Evolutionary conservation across 495 filamentous ascomycete genomes (phyloP), one percentile per base, ranked within the genome.

Genomic region (Penicillium turbatum): DNA sequence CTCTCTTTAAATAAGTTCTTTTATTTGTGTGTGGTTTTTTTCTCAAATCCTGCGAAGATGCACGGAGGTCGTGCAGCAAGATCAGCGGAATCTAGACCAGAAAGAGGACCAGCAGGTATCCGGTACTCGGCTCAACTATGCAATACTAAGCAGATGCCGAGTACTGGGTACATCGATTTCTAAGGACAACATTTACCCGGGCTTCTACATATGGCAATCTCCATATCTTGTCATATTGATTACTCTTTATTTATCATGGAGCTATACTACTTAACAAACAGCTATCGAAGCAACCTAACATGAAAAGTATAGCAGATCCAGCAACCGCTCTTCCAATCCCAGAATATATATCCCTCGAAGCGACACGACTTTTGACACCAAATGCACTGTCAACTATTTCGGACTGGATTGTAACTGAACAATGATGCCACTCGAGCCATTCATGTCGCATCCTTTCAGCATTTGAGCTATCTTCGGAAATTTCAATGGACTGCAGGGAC

Each of bases 11-110:
- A 13, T 26, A 27, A 35, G 10, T 4, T 26, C 51, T 42, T 46
- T 31, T 50, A 5, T 55, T 57, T 34, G 4, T 50, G 21, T 55
- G 43, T 44, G 16, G 43, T 16, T 35, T 31, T 39, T 49, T 48
- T n/a, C 21, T 34, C 41, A 15, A 38, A 32, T 5, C 30, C 19
- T 46, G 55, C 52, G 48, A 37, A 55, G 55, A 29, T 35, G 55
- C 50, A 56, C 44, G 43, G 48, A 53, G 52, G 32, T 17, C 43
- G 39, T 12, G 17, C 30, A 32, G 35, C 55, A 48, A 46, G 63
- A 66, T 66, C 63, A 58, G 63, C 63, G 41, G 41, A 53, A 61
- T 66, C 63, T 63, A 66, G 63, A 66, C 61, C 55, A 15, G 41
- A 37, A 27, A 24, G 16, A 26, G 46, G 30, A 30, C 40, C 43